These are phyloP conservation scores for Cadophora sp. DNA, from an alignment of 2,329 filamentous ascomycete genomes.

Conservation along the genomic window DNA sequence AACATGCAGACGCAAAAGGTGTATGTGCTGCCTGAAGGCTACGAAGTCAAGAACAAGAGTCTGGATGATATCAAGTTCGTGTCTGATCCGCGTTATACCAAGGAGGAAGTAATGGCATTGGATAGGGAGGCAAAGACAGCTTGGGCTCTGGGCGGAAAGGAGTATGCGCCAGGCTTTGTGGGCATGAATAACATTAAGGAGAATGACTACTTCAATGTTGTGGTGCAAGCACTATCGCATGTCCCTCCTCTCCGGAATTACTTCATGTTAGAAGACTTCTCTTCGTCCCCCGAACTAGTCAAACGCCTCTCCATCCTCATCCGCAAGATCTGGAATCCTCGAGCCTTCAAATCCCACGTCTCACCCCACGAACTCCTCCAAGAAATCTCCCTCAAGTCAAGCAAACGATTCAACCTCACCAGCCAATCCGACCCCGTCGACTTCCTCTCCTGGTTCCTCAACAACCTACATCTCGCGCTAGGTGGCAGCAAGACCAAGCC, in stretches of 20 bases:
- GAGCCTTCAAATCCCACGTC: conserved; percentile 95
- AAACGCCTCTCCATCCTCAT: conserved; percentile 88
- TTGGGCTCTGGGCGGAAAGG: conserved; percentile 81
- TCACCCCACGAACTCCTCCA: conserved; percentile 97
- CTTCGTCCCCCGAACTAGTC: conserved; percentile 77
- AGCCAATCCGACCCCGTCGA: conserved; percentile 94
- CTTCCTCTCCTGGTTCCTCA: conserved; percentile 96
- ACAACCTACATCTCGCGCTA: conserved; percentile 89
- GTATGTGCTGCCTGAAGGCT: conserved; percentile 92
- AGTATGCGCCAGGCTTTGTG: conserved; percentile 92
- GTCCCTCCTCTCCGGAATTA: conserved; percentile 89
- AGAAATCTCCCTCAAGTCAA: conserved; percentile 88
- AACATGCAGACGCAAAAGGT: conserved; percentile 95
- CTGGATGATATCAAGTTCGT: conserved; percentile 99
- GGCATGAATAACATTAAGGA: conserved; percentile 99
- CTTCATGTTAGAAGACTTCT: conserved; percentile 86
- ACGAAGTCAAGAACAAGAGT: conserved; percentile 93
- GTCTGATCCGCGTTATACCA: conserved; percentile 86
- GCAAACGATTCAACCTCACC: conserved; percentile 90
- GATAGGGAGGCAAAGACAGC: conserved; percentile 70
- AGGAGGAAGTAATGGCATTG: conserved; percentile 78
- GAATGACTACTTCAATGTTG: conserved; percentile 97
- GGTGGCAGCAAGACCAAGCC: conserved; percentile 90
- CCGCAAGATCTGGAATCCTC: conserved; percentile 97
- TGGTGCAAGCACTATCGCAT: conserved; percentile 90